Evolutionary conservation across 2,329 filamentous ascomycete genomes (phyloP), one percentile per base, ranked within the genome.

Genomic region (Botrytis paeoniae): DNA sequence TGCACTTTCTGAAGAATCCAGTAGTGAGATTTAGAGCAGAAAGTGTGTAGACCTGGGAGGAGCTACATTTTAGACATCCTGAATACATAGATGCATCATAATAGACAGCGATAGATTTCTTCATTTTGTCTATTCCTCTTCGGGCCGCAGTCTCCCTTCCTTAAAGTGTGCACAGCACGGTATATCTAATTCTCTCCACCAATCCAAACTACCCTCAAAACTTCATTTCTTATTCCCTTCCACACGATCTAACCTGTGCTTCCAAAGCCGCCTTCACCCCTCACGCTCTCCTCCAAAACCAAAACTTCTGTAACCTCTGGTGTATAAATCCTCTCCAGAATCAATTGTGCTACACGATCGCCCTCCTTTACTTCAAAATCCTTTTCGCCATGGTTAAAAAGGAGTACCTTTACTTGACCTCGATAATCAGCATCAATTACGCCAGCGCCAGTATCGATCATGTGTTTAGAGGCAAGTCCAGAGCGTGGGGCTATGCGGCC

Each of bases 371-470:
- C 86, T 76, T 84, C 86, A 81, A 97, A 98, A 81, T 97, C 94
- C 59, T 84, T 84, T 69, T 97, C 94, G 69, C 88, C 88, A 82
- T 97, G 91, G 85, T 99, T 99, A 83, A 98, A 98, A 70, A 99
- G 89, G 77, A 99, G 87, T 39, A 99, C 92, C 86, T 97, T 97
- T 79, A 99, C 92, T 78, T 93, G 93, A 32, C 96, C 96, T 51
- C 96, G 89, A 85, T 99, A 99, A 83, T 99, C 96, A 48, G 95
- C 95, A 83, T 99, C 96, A 79, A 99, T 98, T 76, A 99, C 96
- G 71, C 96, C 96, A 0, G 96, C 96, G 75, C 97, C 94, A 0
- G 93, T 96, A 82, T 98, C 94, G 82, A 99, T 98, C 84, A 95
- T 96, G 85, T 98, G 90, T 85, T 99, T 99, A 74, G 91, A 87